phyloP scores from a whole-genome alignment of 805 yeast genomes.

The Saccharomyces paradoxus region DNA sequence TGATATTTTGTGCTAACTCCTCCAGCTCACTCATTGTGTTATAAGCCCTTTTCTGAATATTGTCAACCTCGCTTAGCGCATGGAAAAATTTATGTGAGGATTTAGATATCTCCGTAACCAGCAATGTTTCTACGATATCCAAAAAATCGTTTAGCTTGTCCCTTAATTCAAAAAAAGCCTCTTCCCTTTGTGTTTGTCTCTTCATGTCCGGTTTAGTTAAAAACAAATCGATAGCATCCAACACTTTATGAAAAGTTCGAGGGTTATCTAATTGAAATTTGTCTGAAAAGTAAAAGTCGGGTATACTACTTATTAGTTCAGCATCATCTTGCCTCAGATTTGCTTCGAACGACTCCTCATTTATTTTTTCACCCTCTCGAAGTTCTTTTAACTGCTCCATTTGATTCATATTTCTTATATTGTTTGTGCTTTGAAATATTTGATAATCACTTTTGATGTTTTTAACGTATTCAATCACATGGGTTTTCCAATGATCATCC shows the following conservation, averaged over 20 bases:
- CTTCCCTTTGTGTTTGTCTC: conserved; percentile 30
- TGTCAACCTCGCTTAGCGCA: conserved; percentile 71
- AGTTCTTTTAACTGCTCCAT: conserved; percentile 34
- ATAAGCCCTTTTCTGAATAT: conserved; percentile 48
- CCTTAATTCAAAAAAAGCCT: conserved; percentile 54
- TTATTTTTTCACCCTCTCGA: conserved; percentile 5
- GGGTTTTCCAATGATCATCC: conserved; percentile 36
- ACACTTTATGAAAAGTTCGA: conserved; percentile 65
- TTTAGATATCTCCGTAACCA: conserved; percentile 73
- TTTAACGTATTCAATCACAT: conserved; percentile 38
- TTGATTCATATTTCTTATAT: conserved; percentile 34
- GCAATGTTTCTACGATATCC: conserved; percentile 74
- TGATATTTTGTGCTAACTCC: conserved; percentile 39
- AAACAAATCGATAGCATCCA: conserved; percentile 46
- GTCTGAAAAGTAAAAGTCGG: conserved; percentile 56
- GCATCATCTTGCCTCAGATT: conserved; percentile 8
- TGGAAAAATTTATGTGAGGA: conserved; percentile 80
- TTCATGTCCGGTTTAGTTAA: conserved; percentile 27
- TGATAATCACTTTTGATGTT: conserved; percentile 39
- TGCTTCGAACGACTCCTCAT: conserved; percentile 11
- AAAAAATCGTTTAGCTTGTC: conserved; percentile 75
- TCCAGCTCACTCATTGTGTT: conserved; percentile 42
- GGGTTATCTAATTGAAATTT: conserved; percentile 84
- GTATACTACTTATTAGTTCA: conserved; percentile 36
- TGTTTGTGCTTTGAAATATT: conserved; percentile 36